Evolutionary conservation across 2,329 filamentous ascomycete genomes (phyloP).

Genomic region (Cryphonectria naterciae): DNA sequence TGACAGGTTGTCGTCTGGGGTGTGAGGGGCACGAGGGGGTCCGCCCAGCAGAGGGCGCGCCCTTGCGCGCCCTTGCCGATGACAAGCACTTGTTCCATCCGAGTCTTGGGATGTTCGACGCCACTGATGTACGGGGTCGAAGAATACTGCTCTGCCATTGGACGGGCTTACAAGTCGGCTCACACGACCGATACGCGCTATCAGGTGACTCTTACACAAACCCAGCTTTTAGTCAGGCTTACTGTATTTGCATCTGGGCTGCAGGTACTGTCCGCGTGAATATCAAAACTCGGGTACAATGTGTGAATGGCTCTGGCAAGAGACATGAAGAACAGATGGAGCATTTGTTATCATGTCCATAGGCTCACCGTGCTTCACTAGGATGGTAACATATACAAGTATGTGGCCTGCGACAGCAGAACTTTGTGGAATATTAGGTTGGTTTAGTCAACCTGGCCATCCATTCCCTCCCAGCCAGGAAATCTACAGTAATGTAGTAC

Average conservation of each 20-base stretch:
- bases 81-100: not conserved
- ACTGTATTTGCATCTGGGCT: not conserved
- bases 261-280: not conserved
- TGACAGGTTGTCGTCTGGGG: not conserved
- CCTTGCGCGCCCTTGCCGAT: slow-evolving; percentile 1
- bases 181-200: slow-evolving; percentile 14
- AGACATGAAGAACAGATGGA: not conserved
- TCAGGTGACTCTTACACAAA: slow-evolving; percentile 19
- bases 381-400: not conserved
- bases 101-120: not conserved
- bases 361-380: not conserved
- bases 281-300: not conserved
- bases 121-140: not conserved
- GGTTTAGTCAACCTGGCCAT: not conserved
- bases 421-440: not conserved
- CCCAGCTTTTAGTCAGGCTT: not conserved
- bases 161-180: not conserved
- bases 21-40: not conserved
- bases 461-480: not conserved
- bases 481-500: not conserved
- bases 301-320: not conserved
- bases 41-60: not conserved
- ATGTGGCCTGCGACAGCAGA: not conserved
- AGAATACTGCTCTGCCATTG: not conserved
- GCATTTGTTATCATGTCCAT: not conserved